Conservation (phyloP, 1,284 basidiomycete genomes). For the Cutaneotrichosporon arboriforme region DNA sequence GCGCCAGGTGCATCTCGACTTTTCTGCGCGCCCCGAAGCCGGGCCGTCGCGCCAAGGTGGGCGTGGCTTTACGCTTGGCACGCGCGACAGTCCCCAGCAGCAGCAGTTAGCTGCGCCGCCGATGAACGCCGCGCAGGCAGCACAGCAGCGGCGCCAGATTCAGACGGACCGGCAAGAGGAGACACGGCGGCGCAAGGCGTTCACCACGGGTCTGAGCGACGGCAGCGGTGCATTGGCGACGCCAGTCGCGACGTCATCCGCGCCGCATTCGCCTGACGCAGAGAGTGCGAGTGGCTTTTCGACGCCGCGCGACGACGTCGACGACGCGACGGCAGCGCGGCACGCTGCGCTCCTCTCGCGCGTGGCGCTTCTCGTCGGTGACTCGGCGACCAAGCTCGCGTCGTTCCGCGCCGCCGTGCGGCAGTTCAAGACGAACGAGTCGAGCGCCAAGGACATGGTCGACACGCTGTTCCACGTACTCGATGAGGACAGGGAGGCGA, state of each 20-base stretch:
- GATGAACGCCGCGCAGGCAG: constrained; percentile 39
- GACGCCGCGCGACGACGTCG: constrained; percentile 44
- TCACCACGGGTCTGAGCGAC: constrained; percentile 58
- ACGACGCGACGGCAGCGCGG: constrained; percentile 48
- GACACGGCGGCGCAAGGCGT: constrained; percentile 50
- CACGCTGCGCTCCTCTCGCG: constrained; percentile 66
- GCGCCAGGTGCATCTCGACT: constrained; percentile 70
- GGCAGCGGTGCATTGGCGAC: neutral
- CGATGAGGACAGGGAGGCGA: constrained; percentile 68
- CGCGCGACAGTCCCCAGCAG: constrained; percentile 17
- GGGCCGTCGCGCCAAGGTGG: constrained; percentile 16
- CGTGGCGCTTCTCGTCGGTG: constrained; percentile 62
- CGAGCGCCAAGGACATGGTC: constrained; percentile 74
- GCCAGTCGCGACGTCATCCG: neutral
- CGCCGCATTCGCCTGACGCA: constrained; percentile 5
- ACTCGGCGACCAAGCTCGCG: constrained; percentile 65
- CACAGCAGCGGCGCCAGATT: constrained; percentile 36
- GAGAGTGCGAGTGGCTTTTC: constrained; percentile 28
- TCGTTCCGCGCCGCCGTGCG: constrained; percentile 76
- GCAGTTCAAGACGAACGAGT: constrained; percentile 72
- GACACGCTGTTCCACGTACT: constrained; percentile 81
- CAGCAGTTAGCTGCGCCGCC: constrained; percentile 35
- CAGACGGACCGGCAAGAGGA: constrained; percentile 42
- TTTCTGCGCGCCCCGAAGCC: constrained; percentile 42
- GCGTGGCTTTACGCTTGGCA: constrained; percentile 33